Percentiles rank a stretch among this genome's conserved stretches.
These are phyloP conservation scores for Serendipita vermifera DNA, from an alignment of 768 basidiomycete species.

Conservation along the genomic window DNA sequence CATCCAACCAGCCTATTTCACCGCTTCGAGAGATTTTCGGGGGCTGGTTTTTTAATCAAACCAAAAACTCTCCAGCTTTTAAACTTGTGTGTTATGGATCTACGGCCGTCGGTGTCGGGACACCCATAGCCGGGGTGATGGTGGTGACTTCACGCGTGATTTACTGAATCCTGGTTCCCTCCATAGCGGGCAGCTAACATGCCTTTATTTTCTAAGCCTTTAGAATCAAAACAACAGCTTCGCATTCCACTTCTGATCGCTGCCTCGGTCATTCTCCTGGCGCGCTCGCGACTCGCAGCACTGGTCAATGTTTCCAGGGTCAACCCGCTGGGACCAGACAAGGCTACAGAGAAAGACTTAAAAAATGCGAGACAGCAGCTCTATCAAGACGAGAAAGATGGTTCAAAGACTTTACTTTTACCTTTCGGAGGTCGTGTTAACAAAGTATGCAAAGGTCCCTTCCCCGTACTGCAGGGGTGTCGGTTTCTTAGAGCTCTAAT, in stretches of 20 bases:
- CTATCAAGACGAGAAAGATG: conserved; percentile 46
- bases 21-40: not conserved
- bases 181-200: not conserved
- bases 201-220: conserved; percentile 5
- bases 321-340: not conserved
- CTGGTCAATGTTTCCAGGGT: not conserved
- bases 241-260: not conserved
- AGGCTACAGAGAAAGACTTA: conserved; percentile 14
- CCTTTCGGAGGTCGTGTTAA: conserved; percentile 49
- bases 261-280: not conserved
- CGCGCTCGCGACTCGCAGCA: not conserved
- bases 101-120: not conserved
- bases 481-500: not conserved
- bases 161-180: not conserved
- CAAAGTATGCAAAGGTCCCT: conserved; percentile 52
- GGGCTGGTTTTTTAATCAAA: not conserved
- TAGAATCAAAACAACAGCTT: not conserved
- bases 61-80: too few relatives aligned
- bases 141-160: not conserved
- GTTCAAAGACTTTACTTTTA: conserved; percentile 50
- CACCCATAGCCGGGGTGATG: not conserved
- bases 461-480: not conserved
- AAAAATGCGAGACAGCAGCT: conserved; percentile 41
- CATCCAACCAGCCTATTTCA: too few relatives aligned
- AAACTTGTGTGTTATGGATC: not conserved